Evolutionary conservation across 306 rosid genomes (phyloP).

Genomic region (Acmispon strigosus): DNA sequence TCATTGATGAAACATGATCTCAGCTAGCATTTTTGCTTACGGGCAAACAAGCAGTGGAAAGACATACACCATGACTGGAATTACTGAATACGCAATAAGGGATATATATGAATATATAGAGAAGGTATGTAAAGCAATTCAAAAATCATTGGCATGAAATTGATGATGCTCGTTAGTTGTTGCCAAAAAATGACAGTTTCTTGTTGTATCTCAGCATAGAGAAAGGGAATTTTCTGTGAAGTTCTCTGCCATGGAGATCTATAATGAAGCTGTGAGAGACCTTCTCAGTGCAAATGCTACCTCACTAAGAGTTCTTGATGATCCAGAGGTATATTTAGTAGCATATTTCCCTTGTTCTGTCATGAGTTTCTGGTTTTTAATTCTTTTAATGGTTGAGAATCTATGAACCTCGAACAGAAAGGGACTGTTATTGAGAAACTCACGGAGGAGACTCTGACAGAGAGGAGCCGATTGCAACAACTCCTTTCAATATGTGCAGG

Average conservation of each 20-base stretch:
- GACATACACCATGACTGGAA: conserved; percentile 88
- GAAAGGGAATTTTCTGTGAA: conserved; percentile 64
- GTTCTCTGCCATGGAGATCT: conserved; percentile 93
- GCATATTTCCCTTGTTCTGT: not conserved
- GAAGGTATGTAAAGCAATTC: conserved; percentile 34
- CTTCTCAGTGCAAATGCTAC: conserved; percentile 48
- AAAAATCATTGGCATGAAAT: not conserved
- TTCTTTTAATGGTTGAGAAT: conserved; percentile 15
- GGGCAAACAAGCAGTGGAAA: conserved; percentile 99
- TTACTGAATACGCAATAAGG: conserved; percentile 59
- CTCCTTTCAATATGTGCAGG: conserved; percentile 73
- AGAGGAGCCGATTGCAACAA: conserved; percentile 50
- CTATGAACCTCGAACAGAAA: conserved; percentile 45
- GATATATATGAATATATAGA: conserved; percentile 66
- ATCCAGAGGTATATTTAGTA: conserved; percentile 68
- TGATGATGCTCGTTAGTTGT: not conserved
- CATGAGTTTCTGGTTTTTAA: not conserved
- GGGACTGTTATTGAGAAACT: conserved; percentile 82
- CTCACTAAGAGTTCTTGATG: conserved; percentile 77
- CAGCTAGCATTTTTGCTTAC: conserved; percentile 86
- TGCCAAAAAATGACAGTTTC: conserved; percentile 17
- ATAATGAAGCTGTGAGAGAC: conserved; percentile 84
- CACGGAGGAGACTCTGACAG: conserved; percentile 59
- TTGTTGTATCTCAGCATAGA: conserved; percentile 45
- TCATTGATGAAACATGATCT: conserved; percentile 7